Evolutionary conservation across 768 basidiomycete species (phyloP), one percentile per base, ranked within the genome.

Genomic region (Sarcomyxa edulis): DNA sequence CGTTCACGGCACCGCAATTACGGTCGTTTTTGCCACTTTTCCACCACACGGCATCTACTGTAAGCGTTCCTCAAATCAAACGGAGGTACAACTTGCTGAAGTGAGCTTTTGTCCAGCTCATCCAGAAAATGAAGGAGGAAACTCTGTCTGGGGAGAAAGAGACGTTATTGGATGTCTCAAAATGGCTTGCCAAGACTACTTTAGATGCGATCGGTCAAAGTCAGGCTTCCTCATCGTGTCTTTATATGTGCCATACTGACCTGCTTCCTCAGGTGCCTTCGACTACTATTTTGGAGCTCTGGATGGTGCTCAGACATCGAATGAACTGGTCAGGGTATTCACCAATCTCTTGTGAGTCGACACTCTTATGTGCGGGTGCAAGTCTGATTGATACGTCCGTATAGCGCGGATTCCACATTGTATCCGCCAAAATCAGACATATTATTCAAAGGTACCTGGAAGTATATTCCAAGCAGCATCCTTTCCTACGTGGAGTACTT

Each of bases 191-290:
- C 10, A 50, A 59, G 3, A 59, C 61, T 0, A 65, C 65, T 2
- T 47, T 67, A 20, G 65, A 67, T 37, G 62, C 59, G 14, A 63
- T 65, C 16, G 65, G 65, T 0, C 56, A 62, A 48, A 58, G 66
- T 66, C 37, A 21, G 49, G n/a, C 6, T 16, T n/a, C n/a, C n/a
- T n/a, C n/a, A n/a, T n/a, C n/a, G n/a, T n/a, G n/a, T n/a, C n/a
- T n/a, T n/a, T 7, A 4, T 10, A 16, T 16, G 14, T 24, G 21
- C 16, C 33, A 25, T 12, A 23, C 20, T 9, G 12, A 5, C 12
- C 4, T 8, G 16, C 11, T 22, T 25, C 59, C 49, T 53, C 21
- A 59, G 65, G 55, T 25, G 62, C 62, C 25, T 66, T 66, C 37
- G 65, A 64, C 27, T 50, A 64, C 31, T 53, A 50, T 19, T 66